Evolutionary conservation across 108 stramenopile species (phyloP).

Genomic region (Cyclotella atomus): DNA sequence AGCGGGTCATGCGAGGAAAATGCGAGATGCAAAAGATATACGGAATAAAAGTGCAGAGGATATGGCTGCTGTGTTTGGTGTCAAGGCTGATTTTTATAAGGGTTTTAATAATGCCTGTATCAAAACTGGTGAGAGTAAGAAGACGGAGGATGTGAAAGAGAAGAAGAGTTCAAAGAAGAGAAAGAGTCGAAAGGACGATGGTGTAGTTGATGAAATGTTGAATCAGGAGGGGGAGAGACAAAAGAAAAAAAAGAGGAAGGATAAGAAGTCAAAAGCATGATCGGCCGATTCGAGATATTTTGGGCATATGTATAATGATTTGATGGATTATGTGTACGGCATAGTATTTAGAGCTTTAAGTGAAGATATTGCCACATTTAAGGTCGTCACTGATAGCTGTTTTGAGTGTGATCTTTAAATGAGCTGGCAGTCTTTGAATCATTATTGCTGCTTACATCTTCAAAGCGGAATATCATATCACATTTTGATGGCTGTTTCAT

Average conservation of each 20-base stretch:
- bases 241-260: slow-evolving; percentile 27
- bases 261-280: slow-evolving; percentile 6
- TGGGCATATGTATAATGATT: too few relatives aligned
- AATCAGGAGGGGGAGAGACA: slow-evolving; percentile 1
- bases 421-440: too few relatives aligned
- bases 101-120: slow-evolving; percentile 5
- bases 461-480: too few relatives aligned
- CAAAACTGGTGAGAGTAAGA: neutral
- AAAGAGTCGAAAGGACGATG: slow-evolving; percentile 13
- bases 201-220: neutral
- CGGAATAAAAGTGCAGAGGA: slow-evolving; percentile 64
- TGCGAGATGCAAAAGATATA: slow-evolving; percentile 85
- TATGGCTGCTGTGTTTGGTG: slow-evolving; percentile 86
- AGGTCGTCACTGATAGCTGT: too few relatives aligned
- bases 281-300: too few relatives aligned
- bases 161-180: slow-evolving; percentile 23
- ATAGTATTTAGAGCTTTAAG: too few relatives aligned
- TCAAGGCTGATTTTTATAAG: slow-evolving; percentile 55
- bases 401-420: too few relatives aligned
- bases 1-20: slow-evolving; percentile 79
- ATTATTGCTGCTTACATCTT: too few relatives aligned
- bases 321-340: too few relatives aligned
- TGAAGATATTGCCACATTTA: too few relatives aligned
- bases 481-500: too few relatives aligned
- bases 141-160: slow-evolving; percentile 9